Evolutionary conservation across 2,329 filamentous ascomycete species (phyloP), one percentile per base, ranked within the genome.

Genomic region (Aspergillus piperis): DNA sequence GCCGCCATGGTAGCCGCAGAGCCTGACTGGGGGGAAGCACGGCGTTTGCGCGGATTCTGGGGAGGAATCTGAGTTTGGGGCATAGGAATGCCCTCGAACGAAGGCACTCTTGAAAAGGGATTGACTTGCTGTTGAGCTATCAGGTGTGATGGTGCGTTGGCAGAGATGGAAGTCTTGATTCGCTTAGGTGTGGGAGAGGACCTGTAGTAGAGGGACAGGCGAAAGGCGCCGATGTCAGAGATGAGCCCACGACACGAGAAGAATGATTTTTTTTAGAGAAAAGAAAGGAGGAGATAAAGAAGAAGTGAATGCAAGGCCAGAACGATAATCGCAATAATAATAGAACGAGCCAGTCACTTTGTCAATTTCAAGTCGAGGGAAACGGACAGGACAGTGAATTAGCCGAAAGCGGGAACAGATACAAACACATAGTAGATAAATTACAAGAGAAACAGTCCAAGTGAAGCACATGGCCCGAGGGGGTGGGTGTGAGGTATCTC

Each of bases 21-120:
- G 58, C 73, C 68, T 63, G 71, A 55, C 58, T 74, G 73, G 38
- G 73, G 77, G 25, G 77, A 79, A 60, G 77, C 71, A 61, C 76
- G 76, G 60, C 78, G 76, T 73, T 81, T 81, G 60, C 78, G 77
- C 39, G 79, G 75, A 63, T 78, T 80, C 54, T 70, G 65, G 59
- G 69, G 67, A 36, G 72, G 66, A 54, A 71, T 67, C 41, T 72
- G 73, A 57, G 73, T 64, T 48, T 69, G 70, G 57, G 74, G 75
- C 70, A 80, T 80, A 41, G 75, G 72, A 60, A 78, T 74, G 60
- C 72, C 73, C 62, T 78, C 75, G 58, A 75, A 77, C 19, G 69
- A 62, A 62, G 70, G 66, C 54, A 76, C 68, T 63, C 71, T 67
- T 47, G 73, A 72, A 53, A 73, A 76, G 25, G 74, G 70, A 57